These are phyloP conservation scores for Cenchrus fungigraminus DNA, from an alignment of 176 grass and related monocot species.

Conservation along the genomic window DNA sequence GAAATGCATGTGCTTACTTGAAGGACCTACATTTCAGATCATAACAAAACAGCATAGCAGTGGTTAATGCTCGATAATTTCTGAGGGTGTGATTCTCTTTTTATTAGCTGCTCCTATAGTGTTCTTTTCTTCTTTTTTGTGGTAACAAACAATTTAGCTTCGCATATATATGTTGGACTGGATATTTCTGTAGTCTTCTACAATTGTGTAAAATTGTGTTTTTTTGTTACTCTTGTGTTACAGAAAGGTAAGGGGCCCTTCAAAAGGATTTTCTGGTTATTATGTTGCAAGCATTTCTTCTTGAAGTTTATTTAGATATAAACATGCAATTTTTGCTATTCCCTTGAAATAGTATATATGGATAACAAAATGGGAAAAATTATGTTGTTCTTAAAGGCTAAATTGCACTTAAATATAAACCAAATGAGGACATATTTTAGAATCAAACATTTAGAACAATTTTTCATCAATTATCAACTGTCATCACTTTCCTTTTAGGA, in stretches of 20 bases:
- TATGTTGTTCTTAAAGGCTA: background rate
- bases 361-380: background rate
- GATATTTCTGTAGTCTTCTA: background rate
- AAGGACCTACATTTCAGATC: background rate
- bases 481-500: conserved; percentile 40
- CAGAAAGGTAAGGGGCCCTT: background rate
- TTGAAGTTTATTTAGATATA: background rate
- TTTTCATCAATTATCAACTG: background rate
- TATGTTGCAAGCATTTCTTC: conserved; percentile 13
- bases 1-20: conserved; percentile 2
- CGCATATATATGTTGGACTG: background rate
- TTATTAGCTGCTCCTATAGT: background rate
- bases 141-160: background rate
- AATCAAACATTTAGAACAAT: background rate
- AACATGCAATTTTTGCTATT: background rate
- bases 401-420: conserved; percentile 14
- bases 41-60: background rate
- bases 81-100: background rate
- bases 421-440: background rate
- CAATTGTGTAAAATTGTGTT: background rate
- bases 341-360: conserved; percentile 5
- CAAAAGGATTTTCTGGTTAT: background rate
- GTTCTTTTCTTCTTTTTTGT: background rate
- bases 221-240: background rate
- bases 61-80: background rate